Conservation (phyloP, 768 basidiomycete species). For the Lentinula aciculospora region DNA sequence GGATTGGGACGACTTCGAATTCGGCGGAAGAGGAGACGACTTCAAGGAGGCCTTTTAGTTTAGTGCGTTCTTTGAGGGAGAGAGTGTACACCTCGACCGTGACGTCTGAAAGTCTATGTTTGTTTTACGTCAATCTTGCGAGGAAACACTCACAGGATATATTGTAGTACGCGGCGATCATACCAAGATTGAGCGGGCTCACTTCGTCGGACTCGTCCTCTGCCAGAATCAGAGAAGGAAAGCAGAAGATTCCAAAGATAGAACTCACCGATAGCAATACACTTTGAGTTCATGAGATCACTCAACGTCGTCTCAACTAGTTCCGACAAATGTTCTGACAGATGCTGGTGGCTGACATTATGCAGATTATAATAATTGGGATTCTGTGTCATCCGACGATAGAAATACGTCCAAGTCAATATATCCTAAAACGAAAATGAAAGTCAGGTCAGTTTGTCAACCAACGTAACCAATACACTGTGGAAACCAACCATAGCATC, state of each 20-base stretch:
- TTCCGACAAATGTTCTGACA: constrained; percentile 95
- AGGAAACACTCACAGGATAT: constrained; percentile 65
- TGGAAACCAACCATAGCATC: constrained; percentile 78
- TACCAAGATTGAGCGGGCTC: constrained; percentile 88
- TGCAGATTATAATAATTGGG: constrained; percentile 93
- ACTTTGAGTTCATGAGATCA: constrained; percentile 92
- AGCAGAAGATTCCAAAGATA: not conserved
- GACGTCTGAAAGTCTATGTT: constrained; percentile 52
- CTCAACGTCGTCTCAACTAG: constrained; percentile 89
- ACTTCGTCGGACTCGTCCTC: constrained; percentile 90
- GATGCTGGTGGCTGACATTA: constrained; percentile 92
- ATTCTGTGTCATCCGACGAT: constrained; percentile 95
- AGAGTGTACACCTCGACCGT: constrained; percentile 96
- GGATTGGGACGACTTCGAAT: constrained; percentile 92
- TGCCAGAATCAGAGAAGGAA: constrained; percentile 16
- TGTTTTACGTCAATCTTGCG: not conserved
- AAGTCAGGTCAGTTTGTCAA: not conserved
- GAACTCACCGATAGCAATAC: constrained; percentile 75
- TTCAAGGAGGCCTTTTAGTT: constrained; percentile 93
- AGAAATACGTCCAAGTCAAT: constrained; percentile 98
- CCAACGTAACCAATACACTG: too few species aligned
- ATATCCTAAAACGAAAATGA: constrained; percentile 58
- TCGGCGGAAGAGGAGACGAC: constrained; percentile 96
- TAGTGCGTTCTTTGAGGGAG: constrained; percentile 93
- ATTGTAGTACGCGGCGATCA: constrained; percentile 97